These are phyloP conservation scores for Solanum paucissectum DNA, from an alignment of 257 asterid genomes.

Conservation along the genomic window DNA sequence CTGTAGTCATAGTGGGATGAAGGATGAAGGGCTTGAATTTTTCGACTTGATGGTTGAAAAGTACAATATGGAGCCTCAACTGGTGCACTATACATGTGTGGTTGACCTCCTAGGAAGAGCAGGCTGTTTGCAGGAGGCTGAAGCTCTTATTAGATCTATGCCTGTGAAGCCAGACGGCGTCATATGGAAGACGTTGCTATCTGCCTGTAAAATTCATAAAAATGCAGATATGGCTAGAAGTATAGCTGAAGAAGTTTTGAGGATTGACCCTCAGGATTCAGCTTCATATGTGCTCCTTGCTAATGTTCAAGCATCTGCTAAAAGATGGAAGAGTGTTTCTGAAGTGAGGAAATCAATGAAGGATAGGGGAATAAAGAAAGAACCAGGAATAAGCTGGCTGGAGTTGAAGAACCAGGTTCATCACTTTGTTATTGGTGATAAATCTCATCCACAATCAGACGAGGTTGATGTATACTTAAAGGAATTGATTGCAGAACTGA, in stretches of 20 bases:
- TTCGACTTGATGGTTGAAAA: constrained; percentile 44
- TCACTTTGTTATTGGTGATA: constrained; percentile 49
- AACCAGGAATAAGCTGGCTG: constrained; percentile 82
- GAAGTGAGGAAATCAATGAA: constrained; percentile 57
- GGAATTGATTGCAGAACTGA: constrained; percentile 47
- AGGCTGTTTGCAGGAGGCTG: constrained; percentile 75
- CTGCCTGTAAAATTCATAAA: constrained; percentile 73
- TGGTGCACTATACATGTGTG: constrained; percentile 79
- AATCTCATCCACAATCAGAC: constrained; percentile 40
- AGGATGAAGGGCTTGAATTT: constrained; percentile 58
- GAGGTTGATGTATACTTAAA: constrained; percentile 42
- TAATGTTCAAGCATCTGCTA: constrained; percentile 52
- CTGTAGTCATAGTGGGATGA: constrained; percentile 81
- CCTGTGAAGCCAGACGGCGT: constrained; percentile 49
- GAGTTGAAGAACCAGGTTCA: constrained; percentile 57
- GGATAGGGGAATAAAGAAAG: constrained; percentile 59
- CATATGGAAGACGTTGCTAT: constrained; percentile 70
- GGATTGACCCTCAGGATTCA: constrained; percentile 58
- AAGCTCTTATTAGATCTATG: constrained; percentile 62
- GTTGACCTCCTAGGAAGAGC: constrained; percentile 90
- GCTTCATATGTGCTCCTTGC: constrained; percentile 78
- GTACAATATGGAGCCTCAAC: constrained; percentile 46
- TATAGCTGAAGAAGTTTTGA: constrained; percentile 47
- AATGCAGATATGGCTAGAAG: constrained; percentile 53
- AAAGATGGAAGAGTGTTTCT: constrained; percentile 54